Evolutionary conservation across 495 filamentous ascomycete genomes (phyloP), one percentile per base, ranked within the genome.

Genomic region (Podospora comata): DNA sequence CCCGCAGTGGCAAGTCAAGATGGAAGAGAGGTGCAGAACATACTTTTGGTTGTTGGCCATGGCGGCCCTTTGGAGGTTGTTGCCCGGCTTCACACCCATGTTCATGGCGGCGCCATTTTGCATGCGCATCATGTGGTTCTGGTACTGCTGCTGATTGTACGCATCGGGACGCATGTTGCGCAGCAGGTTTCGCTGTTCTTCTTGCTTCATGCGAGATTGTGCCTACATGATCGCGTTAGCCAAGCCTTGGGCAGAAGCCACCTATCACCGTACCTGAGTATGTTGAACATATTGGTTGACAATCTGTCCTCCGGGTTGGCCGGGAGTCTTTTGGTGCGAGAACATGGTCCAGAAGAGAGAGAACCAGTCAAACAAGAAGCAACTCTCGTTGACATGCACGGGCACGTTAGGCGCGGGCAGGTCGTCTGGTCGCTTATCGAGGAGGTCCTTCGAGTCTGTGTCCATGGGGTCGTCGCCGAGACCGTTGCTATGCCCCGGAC

Each of bases 301-400:
- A 19, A 32, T 5, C 55, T 81, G 77, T 66, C 73, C 82, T 70
- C 78, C 83, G 44, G 73, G 72, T 11, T 48, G 39, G n/a, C 81
- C 82, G 74, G 87, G 85, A 69, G 85, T 86, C 67, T 90, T 88
- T 73, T 91, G 89, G 60, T 92, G 91, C 73, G 85, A 86, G 73
- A 89, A 96, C 74, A 98, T 92, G 70, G 98, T 95, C 93, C 92
- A 98, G 78, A 99, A 99, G 44, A 97, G 83, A 75, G 88, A 91
- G 79, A 96, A 99, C 95, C 95, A 99, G 68, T 97, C 94, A 60
- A 91, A 87, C 15, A 99, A 83, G 72, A 98, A 97, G 28, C 90
- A 91, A 18, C 87, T 90, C 19, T 92, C 88, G 11, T 84, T 80
- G 15, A 91, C 86, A n/a, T 84, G 81, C 30, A 78, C 85, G 15